phyloP scores from a whole-genome alignment of 2,329 filamentous ascomycete species.

The Diplodia mutila region DNA sequence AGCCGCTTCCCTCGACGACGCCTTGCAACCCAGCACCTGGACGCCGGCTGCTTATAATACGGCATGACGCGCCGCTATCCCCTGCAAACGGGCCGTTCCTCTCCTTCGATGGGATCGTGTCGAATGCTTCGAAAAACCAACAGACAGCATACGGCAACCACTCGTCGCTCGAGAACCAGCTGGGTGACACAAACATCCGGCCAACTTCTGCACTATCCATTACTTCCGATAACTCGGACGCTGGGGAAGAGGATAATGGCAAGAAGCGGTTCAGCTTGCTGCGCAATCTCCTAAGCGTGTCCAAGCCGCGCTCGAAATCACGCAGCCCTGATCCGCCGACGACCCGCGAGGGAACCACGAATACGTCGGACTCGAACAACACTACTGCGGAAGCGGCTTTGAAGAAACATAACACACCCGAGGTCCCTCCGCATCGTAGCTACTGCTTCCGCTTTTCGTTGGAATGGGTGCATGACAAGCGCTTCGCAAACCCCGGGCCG shows the following conservation, averaged over 20 bases:
- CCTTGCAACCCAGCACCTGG: slow-evolving; percentile 85
- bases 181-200: slow-evolving; percentile 34
- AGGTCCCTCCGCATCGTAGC: slow-evolving; percentile 58
- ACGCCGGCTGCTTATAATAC: slow-evolving; percentile 84
- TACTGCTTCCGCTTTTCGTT: slow-evolving; percentile 77
- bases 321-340: slow-evolving; percentile 37
- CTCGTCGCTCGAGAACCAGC: slow-evolving; percentile 15
- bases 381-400: slow-evolving; percentile 19
- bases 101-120: slow-evolving; percentile 65
- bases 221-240: slow-evolving; percentile 40
- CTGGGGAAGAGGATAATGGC: slow-evolving; percentile 33
- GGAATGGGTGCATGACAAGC: slow-evolving; percentile 62
- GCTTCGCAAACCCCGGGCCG: slow-evolving; percentile 61
- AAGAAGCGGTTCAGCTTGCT: slow-evolving; percentile 68
- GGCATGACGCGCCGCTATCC: slow-evolving; percentile 69
- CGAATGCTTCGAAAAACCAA: slow-evolving; percentile 34
- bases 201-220: slow-evolving; percentile 37
- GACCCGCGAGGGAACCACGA: slow-evolving; percentile 29
- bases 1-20: slow-evolving; percentile 69
- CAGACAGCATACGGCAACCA: slow-evolving; percentile 11
- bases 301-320: slow-evolving; percentile 48
- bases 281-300: slow-evolving; percentile 63
- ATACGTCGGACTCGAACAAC: slow-evolving; percentile 28
- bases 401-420: slow-evolving; percentile 36
- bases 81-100: slow-evolving; percentile 60